Percentiles rank a stretch among this genome's conserved stretches.
Evolutionary conservation across 2,329 filamentous ascomycete genomes (phyloP).

Genomic region (Penicillium palitans): DNA sequence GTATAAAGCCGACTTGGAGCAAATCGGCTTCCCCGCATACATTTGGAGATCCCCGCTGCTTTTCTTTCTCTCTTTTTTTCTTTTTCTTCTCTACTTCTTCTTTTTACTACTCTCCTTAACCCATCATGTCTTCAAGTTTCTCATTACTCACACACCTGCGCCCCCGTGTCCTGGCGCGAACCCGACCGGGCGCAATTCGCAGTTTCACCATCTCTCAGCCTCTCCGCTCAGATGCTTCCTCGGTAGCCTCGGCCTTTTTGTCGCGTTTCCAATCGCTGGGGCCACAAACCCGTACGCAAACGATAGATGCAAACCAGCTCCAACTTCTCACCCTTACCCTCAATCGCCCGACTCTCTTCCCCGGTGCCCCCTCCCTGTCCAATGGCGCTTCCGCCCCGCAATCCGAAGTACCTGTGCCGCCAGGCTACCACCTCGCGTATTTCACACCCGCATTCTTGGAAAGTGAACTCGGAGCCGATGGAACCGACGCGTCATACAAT

Average conservation of each 20-base stretch:
- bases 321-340: slow-evolving; percentile 63
- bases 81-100: too few species aligned
- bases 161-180: neutral
- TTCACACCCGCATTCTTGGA: slow-evolving; percentile 62
- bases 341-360: slow-evolving; percentile 49
- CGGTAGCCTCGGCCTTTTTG: slow-evolving; percentile 45
- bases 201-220: slow-evolving; percentile 9
- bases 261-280: slow-evolving; percentile 44
- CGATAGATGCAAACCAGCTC: slow-evolving; percentile 63
- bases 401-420: slow-evolving; percentile 54
- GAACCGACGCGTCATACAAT: slow-evolving; percentile 62
- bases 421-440: slow-evolving; percentile 64
- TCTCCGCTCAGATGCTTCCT: slow-evolving; percentile 25
- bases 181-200: slow-evolving; percentile 3
- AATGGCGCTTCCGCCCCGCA: slow-evolving; percentile 37
- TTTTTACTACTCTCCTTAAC: neutral
- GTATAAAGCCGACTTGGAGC: slow-evolving; percentile 11
- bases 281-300: slow-evolving; percentile 50
- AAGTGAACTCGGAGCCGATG: slow-evolving; percentile 57
- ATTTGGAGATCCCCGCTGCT: slow-evolving; percentile 5
- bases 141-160: slow-evolving; percentile 1
- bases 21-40: slow-evolving; percentile 12
- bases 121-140: neutral
- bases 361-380: slow-evolving; percentile 42
- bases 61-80: neutral